These are phyloP conservation scores for Russula virescens DNA, from an alignment of 768 basidiomycete genomes.

Conservation along the genomic window DNA sequence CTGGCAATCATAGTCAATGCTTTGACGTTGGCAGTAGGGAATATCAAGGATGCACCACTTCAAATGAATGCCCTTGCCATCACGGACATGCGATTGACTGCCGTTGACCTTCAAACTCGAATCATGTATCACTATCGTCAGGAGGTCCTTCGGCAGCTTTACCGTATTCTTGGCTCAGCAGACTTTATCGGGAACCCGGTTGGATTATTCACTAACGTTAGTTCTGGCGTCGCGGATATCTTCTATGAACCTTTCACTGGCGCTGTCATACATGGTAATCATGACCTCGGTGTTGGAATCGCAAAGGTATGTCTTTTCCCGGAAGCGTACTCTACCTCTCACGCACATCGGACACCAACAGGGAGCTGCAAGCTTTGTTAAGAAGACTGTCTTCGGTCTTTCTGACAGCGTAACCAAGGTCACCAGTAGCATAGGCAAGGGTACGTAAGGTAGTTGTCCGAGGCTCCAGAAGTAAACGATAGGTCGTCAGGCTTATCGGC, in stretches of 20 bases:
- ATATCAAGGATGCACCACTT: conserved; percentile 92
- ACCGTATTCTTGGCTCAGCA: conserved; percentile 95
- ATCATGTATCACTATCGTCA: conserved; percentile 91
- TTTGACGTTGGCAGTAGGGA: conserved; percentile 93
- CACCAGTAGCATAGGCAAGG: conserved; percentile 96
- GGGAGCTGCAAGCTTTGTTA: conserved; percentile 97
- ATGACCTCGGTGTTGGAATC: conserved; percentile 88
- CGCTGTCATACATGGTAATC: conserved; percentile 93
- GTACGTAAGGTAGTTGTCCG: conserved; percentile 35
- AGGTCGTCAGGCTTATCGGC: conserved; percentile 75
- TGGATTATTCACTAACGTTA: conserved; percentile 96
- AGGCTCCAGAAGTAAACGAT: background rate
- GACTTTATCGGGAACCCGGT: conserved; percentile 97
- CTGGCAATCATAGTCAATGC: conserved; percentile 91
- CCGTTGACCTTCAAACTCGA: conserved; percentile 78
- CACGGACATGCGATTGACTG: conserved; percentile 86
- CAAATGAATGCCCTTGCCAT: conserved; percentile 91
- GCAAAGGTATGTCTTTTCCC: conserved; percentile 60
- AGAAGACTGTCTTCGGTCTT: conserved; percentile 96
- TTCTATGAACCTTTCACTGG: conserved; percentile 99
- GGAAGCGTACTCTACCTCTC: background rate
- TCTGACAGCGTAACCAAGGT: conserved; percentile 98
- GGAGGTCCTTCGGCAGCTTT: conserved; percentile 88
- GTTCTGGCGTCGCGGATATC: conserved; percentile 95
- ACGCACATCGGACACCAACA: conserved; percentile 31